A percentile compares a stretch with the other conserved stretches of the same genome.
Evolutionary conservation across 2,329 filamentous ascomycete species (phyloP).

Genomic region (Fusarium dimerum): DNA sequence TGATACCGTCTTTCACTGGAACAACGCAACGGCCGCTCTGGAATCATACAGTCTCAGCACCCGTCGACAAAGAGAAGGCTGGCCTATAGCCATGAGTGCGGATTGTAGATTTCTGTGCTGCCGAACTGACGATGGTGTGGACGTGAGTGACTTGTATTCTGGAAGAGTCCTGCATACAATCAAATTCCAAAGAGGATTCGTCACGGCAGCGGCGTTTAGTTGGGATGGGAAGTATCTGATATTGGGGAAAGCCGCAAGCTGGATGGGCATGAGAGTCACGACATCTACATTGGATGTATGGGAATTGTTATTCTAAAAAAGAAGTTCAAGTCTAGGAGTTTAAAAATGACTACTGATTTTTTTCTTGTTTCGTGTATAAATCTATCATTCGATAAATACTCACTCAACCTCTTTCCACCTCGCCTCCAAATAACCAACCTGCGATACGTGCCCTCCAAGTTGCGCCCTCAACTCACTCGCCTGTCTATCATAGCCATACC

Average conservation of each 20-base stretch:
- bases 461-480: slow-evolving; percentile 19
- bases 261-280: slow-evolving; percentile 22
- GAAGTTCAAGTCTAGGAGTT: neutral
- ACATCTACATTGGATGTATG: slow-evolving; percentile 31
- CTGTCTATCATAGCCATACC: slow-evolving; percentile 34
- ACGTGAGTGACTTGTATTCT: slow-evolving; percentile 36
- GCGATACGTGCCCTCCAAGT: slow-evolving; percentile 12
- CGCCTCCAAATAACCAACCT: slow-evolving; percentile 33
- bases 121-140: slow-evolving; percentile 37
- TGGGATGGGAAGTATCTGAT: slow-evolving; percentile 31
- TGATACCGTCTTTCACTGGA: slow-evolving; percentile 37
- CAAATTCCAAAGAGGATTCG: slow-evolving; percentile 29
- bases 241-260: slow-evolving; percentile 31
- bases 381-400: too few relatives aligned
- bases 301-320: slow-evolving; percentile 27
- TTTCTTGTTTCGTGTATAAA: neutral
- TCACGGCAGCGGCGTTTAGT: slow-evolving; percentile 36
- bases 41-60: slow-evolving; percentile 35
- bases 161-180: slow-evolving; percentile 36
- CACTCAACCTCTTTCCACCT: slow-evolving; percentile 39
- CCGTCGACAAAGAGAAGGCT: slow-evolving; percentile 34
- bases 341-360: slow-evolving; percentile 1
- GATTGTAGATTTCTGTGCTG: slow-evolving; percentile 38
- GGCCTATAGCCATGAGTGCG: slow-evolving; percentile 38
- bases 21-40: slow-evolving; percentile 29